Conservation (phyloP, 176 grass and related monocot species). For the Phoenix dactylifera region DNA sequence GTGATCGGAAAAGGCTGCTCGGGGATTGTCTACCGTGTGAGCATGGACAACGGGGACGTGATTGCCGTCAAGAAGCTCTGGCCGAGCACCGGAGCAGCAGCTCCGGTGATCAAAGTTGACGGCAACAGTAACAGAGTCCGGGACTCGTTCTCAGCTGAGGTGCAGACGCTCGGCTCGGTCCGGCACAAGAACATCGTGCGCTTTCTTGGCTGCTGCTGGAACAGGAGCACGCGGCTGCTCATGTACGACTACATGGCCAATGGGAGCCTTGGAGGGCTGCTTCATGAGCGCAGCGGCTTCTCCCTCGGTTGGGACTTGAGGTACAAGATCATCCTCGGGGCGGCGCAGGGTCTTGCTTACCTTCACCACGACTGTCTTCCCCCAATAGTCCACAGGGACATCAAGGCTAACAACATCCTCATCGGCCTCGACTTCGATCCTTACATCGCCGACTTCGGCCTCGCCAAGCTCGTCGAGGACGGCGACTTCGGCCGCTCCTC, state of each 20-base stretch:
- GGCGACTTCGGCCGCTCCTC: conserved; percentile 65
- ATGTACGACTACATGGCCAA: conserved; percentile 99
- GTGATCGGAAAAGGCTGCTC: conserved; percentile 91
- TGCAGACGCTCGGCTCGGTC: conserved; percentile 78
- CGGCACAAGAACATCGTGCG: conserved; percentile 98
- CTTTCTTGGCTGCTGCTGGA: conserved; percentile 95
- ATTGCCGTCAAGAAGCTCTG: conserved; percentile 98
- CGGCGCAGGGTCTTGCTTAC: conserved; percentile 80
- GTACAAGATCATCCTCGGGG: conserved; percentile 70
- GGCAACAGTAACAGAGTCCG: conserved; percentile 32
- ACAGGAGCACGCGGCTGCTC: conserved; percentile 67
- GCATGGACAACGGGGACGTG: conserved; percentile 70
- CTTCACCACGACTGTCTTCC: conserved; percentile 92
- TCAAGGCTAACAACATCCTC: conserved; percentile 97
- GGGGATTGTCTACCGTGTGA: conserved; percentile 82
- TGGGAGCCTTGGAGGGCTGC: conserved; percentile 78
- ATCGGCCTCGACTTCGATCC: conserved; percentile 90
- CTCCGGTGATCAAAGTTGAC: conserved; percentile 23
- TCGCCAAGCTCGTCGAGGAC: conserved; percentile 90
- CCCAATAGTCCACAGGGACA: conserved; percentile 86
- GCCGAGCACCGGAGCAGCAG: conserved; percentile 22
- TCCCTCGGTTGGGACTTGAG: conserved; percentile 88
- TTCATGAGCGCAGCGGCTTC: conserved; percentile 65
- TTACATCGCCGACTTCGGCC: conserved; percentile 95
- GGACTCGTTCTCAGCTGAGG: conserved; percentile 94